Evolutionary conservation across 2,329 filamentous ascomycete genomes (phyloP), one percentile per base, ranked within the genome.

Genomic region (Teratosphaeria gauchensis): DNA sequence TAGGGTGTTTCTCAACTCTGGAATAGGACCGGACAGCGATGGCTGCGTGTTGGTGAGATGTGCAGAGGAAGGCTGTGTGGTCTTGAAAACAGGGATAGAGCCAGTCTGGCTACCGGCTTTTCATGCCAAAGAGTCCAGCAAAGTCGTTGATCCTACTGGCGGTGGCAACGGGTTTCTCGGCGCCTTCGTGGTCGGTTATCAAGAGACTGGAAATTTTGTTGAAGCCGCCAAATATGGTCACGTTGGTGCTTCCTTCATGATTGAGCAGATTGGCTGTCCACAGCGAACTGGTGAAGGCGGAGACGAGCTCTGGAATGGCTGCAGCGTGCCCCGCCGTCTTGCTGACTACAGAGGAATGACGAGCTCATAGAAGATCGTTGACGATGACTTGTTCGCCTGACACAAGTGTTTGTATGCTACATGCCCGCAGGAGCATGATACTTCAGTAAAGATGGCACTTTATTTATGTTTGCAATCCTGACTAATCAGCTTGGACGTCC

Each of bases 281-380:
- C 71, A 71, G 0, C 67, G 90, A 55, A 68, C 68, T 54, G 64
- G 68, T 9, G 61, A 58, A 54, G 51, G 58, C 35, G 59, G 71
- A 14, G 68, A 68, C 3, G 78, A 80, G 66, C 68, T 65, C 19
- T 81, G 79, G 79, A 81, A 81, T 61, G 74, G 72, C n/a, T 70
- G 72, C 30, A 65, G 63, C 42, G 74, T 78, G 52, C 63, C 67
- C 57, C 71, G 77, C 53, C 73, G 78, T 59, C 63, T 80, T 58
- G 66, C 64, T 60, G 71, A 73, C 60, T 77, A 62, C 46, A 51
- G 55, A 35, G 30, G 30, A 19, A 57, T 31, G 51, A 11, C 24
- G 51, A 31, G 19, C n/a, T 48, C n/a, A 4, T 46, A 19, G n/a
- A 46, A 6, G 4, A 7, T 9, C 42, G 19, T 16, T n/a, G 12